Evolutionary conservation across 805 yeast species (phyloP).

Genomic region (Isabelozyma pseudorhagii): DNA sequence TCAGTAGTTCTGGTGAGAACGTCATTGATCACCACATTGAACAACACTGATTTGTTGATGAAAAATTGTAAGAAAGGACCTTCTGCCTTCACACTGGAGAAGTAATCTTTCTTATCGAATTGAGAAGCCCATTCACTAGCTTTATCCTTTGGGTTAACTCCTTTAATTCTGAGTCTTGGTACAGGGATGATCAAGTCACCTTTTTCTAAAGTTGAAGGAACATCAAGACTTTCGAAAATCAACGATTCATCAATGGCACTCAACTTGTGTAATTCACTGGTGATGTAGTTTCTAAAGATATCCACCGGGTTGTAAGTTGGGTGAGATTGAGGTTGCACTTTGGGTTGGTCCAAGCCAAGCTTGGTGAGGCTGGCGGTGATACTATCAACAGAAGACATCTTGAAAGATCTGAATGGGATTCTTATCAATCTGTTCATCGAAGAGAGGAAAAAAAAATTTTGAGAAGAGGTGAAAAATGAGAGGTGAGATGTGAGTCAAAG

Average conservation of each 20-base stretch:
- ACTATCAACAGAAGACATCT: slow-evolving; percentile 15
- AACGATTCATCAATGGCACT: slow-evolving; percentile 67
- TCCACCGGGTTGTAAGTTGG: slow-evolving; percentile 84
- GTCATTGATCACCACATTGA: slow-evolving; percentile 67
- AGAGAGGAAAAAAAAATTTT: background rate
- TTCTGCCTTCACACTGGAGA: slow-evolving; percentile 71
- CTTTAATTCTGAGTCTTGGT: slow-evolving; percentile 79
- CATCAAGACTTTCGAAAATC: slow-evolving; percentile 83
- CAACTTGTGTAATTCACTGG: slow-evolving; percentile 70
- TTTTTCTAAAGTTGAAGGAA: slow-evolving; percentile 80
- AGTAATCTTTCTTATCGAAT: slow-evolving; percentile 69
- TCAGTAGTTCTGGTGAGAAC: slow-evolving; percentile 54
- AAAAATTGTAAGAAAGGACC: slow-evolving; percentile 92
- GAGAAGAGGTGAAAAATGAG: background rate
- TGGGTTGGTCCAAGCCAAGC: slow-evolving; percentile 42
- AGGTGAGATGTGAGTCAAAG: background rate
- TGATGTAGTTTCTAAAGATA: slow-evolving; percentile 83
- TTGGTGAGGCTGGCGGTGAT: slow-evolving; percentile 32
- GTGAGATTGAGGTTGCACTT: slow-evolving; percentile 53
- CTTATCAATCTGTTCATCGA: background rate
- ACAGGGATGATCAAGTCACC: slow-evolving; percentile 93
- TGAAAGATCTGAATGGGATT: background rate
- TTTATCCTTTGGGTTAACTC: slow-evolving; percentile 77
- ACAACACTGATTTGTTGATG: slow-evolving; percentile 65
- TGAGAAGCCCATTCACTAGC: slow-evolving; percentile 68